Evolutionary conservation across 495 filamentous ascomycete species (phyloP).

Genomic region (Oidiodendron maius): DNA sequence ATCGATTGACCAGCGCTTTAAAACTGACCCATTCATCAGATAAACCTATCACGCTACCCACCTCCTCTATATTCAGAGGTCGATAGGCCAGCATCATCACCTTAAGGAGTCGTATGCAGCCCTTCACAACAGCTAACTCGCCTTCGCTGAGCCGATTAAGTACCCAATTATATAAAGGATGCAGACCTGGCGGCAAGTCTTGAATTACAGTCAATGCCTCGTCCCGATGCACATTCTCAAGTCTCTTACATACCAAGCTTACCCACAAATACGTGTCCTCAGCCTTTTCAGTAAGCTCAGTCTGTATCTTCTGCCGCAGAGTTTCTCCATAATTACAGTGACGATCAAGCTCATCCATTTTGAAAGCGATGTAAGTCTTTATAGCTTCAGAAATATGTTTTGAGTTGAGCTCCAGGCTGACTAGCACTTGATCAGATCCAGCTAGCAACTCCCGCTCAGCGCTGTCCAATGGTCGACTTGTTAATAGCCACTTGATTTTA

Average conservation of each 20-base stretch:
- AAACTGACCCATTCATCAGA: neutral
- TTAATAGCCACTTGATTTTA: slow-evolving; percentile 17
- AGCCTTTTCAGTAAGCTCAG: slow-evolving; percentile 10
- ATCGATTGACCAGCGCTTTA: slow-evolving; percentile 10
- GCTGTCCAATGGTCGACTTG: slow-evolving; percentile 15
- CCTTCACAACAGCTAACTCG: slow-evolving; percentile 9
- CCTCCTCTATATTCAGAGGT: slow-evolving; percentile 4
- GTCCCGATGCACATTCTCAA: slow-evolving; percentile 5
- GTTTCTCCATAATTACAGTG: slow-evolving; percentile 1
- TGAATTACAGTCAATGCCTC: slow-evolving; percentile 9
- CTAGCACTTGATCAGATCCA: slow-evolving; percentile 13
- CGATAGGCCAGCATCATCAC: slow-evolving; percentile 11
- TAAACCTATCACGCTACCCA: slow-evolving; percentile 6
- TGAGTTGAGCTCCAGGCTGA: slow-evolving; percentile 12
- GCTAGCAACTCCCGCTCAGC: slow-evolving; percentile 18
- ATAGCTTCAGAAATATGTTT: slow-evolving; percentile 9
- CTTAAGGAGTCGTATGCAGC: slow-evolving; percentile 7
- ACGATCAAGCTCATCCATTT: slow-evolving; percentile 7
- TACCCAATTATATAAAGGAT: slow-evolving; percentile 8
- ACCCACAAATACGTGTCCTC: slow-evolving; percentile 10
- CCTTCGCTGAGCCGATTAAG: slow-evolving; percentile 13
- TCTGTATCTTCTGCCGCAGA: slow-evolving; percentile 2
- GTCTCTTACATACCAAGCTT: slow-evolving; percentile 13
- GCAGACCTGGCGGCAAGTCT: slow-evolving; percentile 7
- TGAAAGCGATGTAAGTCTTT: slow-evolving; percentile 4